phyloP scores from a whole-genome alignment of 2,329 filamentous ascomycete genomes.

The Cladosporium sp. region DNA sequence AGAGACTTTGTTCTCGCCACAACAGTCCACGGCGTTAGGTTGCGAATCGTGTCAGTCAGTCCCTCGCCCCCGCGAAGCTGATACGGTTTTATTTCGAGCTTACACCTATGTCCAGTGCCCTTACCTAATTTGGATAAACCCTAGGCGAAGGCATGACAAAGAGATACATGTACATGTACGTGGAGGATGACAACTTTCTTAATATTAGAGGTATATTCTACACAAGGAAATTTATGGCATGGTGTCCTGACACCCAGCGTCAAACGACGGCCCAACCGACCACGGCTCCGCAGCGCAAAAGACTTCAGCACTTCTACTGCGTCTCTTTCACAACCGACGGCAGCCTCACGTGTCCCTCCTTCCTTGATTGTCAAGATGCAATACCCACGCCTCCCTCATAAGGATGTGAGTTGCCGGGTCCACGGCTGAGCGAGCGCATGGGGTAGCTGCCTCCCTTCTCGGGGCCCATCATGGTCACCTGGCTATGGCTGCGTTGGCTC shows the following conservation, averaged over 20 bases:
- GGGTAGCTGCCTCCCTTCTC: constrained; percentile 21
- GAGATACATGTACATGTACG: no score
- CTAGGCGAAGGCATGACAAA: no score
- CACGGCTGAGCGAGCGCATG: constrained; percentile 8
- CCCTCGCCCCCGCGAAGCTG: no score
- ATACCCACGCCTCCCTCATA: constrained; percentile 4
- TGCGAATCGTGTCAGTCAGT: no score
- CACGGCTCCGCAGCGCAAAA: neutral
- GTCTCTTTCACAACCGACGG: neutral
- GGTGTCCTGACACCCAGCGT: neutral
- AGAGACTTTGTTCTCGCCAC: no score
- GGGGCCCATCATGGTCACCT: constrained; percentile 25
- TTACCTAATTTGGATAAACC: no score
- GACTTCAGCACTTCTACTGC: neutral
- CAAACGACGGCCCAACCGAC: neutral
- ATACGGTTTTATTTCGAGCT: no score
- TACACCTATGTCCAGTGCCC: no score
- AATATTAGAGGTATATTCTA: neutral
- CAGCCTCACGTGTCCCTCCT: constrained; percentile 13
- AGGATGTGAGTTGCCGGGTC: neutral
- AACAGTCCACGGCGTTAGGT: no score
- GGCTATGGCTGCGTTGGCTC: constrained; percentile 25
- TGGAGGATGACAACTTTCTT: neutral
- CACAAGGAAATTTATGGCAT: neutral
- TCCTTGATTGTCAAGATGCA: constrained; percentile 19